Evolutionary conservation across 2,329 filamentous ascomycete genomes (phyloP).

Genomic region (Trichoderma arundinaceum): DNA sequence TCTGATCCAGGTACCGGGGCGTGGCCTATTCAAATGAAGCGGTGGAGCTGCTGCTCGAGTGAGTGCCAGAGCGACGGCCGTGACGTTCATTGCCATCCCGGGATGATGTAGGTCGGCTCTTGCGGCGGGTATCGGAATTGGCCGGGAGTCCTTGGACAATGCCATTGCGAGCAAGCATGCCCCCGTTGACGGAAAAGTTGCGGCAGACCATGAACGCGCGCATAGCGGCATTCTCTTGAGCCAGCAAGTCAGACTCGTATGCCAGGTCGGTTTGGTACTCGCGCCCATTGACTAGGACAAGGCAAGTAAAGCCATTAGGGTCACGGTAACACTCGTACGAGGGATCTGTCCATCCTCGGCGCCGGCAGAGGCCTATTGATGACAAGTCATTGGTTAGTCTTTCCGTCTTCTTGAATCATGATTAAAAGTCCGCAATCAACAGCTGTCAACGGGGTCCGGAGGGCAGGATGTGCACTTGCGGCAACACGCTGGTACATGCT

Average conservation of each 20-base stretch:
- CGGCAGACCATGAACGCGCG: constrained; percentile 97
- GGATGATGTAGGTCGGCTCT: constrained; percentile 59
- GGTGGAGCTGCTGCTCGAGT: constrained; percentile 68
- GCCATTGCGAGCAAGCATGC: constrained; percentile 77
- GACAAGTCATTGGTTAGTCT: constrained; percentile 34
- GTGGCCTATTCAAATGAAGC: constrained; percentile 60
- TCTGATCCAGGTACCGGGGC: neutral
- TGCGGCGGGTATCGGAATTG: constrained; percentile 54
- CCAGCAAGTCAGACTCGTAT: constrained; percentile 80
- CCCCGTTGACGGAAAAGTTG: constrained; percentile 96
- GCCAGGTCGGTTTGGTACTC: constrained; percentile 91
- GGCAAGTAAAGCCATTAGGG: constrained; percentile 79
- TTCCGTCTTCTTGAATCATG: neutral
- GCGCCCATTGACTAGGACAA: constrained; percentile 92
- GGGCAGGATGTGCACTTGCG: neutral
- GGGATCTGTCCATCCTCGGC: constrained; percentile 91
- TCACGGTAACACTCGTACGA: constrained; percentile 82
- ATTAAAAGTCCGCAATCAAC: constrained; percentile 1
- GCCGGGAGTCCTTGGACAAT: constrained; percentile 70
- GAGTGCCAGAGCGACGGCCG: constrained; percentile 59
- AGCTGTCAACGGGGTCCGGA: neutral
- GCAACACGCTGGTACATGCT: constrained; percentile 34
- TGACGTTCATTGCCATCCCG: constrained; percentile 52
- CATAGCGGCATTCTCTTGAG: constrained; percentile 92
- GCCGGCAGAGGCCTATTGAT: constrained; percentile 82